Evolutionary conservation across 345 rosid genomes (phyloP).

Genomic region (Gossypium stocksii): DNA sequence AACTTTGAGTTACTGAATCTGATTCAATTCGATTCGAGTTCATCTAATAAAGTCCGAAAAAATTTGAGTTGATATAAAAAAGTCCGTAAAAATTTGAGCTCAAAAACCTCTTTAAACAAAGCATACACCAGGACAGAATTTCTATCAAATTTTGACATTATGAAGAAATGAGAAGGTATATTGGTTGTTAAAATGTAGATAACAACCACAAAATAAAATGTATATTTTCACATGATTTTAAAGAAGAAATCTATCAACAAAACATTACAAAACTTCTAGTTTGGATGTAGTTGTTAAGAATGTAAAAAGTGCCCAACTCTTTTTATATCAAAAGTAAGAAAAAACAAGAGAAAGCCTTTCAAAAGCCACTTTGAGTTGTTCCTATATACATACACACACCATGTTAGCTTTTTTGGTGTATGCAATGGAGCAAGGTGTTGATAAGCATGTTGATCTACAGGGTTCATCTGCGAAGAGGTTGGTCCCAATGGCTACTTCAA

Average conservation of each 20-base stretch:
- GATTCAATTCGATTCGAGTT: neutral
- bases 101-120: no score
- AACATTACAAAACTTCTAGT: neutral
- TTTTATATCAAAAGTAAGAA: neutral
- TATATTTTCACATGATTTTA: neutral
- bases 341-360: neutral
- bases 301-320: neutral
- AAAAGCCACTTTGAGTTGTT: neutral
- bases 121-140: no score
- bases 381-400: constrained; percentile 1
- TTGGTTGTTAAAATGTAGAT: neutral
- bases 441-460: neutral
- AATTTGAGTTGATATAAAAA: no score
- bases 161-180: neutral
- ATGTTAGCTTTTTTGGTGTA: neutral
- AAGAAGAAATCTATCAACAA: neutral
- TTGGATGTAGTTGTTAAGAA: constrained; percentile 1
- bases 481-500: neutral
- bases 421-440: constrained; percentile 1
- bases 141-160: no score
- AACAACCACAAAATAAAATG: neutral
- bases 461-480: neutral
- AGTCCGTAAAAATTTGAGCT: no score
- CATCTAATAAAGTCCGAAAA: no score
- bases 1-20: neutral